Conservation (phyloP, 2,329 filamentous ascomycete genomes). For the Ustulina deusta region DNA sequence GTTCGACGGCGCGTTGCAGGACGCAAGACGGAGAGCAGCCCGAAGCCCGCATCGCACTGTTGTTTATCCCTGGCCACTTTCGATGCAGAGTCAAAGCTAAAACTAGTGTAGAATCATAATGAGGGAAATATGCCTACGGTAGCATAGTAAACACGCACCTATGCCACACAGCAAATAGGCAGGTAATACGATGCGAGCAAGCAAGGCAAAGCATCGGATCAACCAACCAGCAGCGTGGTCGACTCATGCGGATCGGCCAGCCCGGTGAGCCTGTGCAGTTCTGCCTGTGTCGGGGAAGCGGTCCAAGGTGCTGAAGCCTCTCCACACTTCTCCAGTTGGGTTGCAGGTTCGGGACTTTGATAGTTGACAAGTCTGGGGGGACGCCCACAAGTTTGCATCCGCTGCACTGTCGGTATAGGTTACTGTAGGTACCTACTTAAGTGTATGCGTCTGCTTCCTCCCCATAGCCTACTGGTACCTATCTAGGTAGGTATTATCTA, state of each 20-base stretch:
- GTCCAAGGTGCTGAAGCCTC: conserved; percentile 28
- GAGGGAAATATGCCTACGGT: conserved; percentile 9
- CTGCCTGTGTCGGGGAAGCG: conserved; percentile 27
- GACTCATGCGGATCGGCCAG: conserved; percentile 23
- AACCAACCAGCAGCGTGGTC: background rate
- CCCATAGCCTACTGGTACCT: too few species aligned
- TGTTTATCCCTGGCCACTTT: conserved; percentile 5
- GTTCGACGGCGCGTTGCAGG: conserved; percentile 23
- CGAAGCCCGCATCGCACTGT: conserved; percentile 8
- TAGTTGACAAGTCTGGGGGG: conserved; percentile 23
- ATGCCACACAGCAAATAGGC: background rate
- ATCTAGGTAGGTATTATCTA: background rate
- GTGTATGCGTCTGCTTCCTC: background rate
- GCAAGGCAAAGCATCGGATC: conserved; percentile 11
- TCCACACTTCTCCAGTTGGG: conserved; percentile 31
- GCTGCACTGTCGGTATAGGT: conserved; percentile 13
- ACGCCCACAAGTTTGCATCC: conserved; percentile 25
- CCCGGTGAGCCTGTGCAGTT: conserved; percentile 22
- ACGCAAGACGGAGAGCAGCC: conserved; percentile 14
- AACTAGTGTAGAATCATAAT: conserved; percentile 7
- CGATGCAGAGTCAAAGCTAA: conserved; percentile 12
- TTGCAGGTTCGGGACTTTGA: conserved; percentile 19
- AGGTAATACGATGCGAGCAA: conserved; percentile 15
- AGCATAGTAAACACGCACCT: background rate
- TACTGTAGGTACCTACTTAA: background rate